Percentiles rank a stretch among this genome's conserved stretches.
Conservation (phyloP, 768 basidiomycete species). For the Naematelia encephala region DNA sequence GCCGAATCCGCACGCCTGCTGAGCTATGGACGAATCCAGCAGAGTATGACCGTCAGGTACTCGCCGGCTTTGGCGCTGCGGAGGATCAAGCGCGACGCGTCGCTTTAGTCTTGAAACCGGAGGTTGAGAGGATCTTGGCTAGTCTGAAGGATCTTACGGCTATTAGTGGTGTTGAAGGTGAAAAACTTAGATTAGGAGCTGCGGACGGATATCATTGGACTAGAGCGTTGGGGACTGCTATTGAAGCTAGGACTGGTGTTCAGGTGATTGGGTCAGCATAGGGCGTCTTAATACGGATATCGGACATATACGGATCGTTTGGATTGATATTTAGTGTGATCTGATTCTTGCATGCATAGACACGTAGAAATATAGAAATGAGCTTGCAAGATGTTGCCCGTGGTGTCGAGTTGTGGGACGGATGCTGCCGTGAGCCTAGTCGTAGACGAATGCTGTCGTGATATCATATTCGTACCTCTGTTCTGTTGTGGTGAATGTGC, state of each 20-base stretch:
- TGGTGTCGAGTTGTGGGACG: too few species aligned
- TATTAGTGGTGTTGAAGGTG: not conserved
- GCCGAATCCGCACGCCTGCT: conserved; percentile 15
- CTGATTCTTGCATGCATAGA: too few species aligned
- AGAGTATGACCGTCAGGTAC: conserved; percentile 47
- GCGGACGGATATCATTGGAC: conserved; percentile 38
- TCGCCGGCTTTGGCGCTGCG: conserved; percentile 45
- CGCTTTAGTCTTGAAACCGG: conserved; percentile 39
- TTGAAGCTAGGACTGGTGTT: conserved; percentile 35
- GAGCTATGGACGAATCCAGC: conserved; percentile 39
- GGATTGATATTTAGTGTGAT: too few species aligned
- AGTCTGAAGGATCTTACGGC: conserved; percentile 12
- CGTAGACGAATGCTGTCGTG: too few species aligned
- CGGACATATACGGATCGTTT: too few species aligned
- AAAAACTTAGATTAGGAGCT: conserved; percentile 5
- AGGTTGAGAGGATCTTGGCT: conserved; percentile 39
- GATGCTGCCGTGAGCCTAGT: too few species aligned
- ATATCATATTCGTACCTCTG: too few species aligned
- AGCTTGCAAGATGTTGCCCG: too few species aligned
- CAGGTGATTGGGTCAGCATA: conserved; percentile 10
- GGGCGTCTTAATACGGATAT: too few species aligned
- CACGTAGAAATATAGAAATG: too few species aligned
- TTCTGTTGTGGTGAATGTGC: too few species aligned
- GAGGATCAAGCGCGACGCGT: conserved; percentile 45
- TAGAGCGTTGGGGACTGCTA: conserved; percentile 27